Percentiles rank a stretch among this genome's conserved stretches.
Conservation (phyloP, 371 early-diverging fungal species). For the Aphelidium insulamus region DNA sequence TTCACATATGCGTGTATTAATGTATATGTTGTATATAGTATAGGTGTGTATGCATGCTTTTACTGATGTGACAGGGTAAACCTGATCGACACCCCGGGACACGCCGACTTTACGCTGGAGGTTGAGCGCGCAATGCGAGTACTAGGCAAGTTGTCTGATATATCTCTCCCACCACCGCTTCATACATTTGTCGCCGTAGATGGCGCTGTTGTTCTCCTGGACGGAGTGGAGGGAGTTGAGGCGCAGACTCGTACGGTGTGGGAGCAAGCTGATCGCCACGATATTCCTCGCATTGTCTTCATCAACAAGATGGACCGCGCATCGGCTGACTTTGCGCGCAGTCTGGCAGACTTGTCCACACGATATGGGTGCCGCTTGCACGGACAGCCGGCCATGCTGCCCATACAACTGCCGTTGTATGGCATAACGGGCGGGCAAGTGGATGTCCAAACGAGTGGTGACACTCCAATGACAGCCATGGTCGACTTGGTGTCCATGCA, state of each 20-base stretch:
- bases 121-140: constrained; percentile 81
- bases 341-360: background rate
- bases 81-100: constrained; percentile 90
- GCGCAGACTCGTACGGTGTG: constrained; percentile 91
- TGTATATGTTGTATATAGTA: background rate
- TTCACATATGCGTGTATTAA: background rate
- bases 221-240: constrained; percentile 89
- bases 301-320: constrained; percentile 89
- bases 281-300: constrained; percentile 62
- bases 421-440: constrained; percentile 7
- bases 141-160: no score
- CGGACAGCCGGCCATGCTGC: no score
- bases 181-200: no score
- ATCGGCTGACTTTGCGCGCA: no score
- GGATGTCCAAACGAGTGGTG: constrained; percentile 1
- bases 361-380: background rate
- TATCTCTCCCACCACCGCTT: no score
- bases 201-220: constrained; percentile 74
- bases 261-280: constrained; percentile 64
- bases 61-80: no score
- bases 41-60: no score
- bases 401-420: constrained; percentile 16
- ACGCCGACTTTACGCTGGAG: constrained; percentile 89
- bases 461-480: constrained; percentile 21
- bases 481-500: constrained; percentile 62